phyloP scores from a whole-genome alignment of 192 early-diverging fungal species.

The Gryganskiella cystojenkinii region DNA sequence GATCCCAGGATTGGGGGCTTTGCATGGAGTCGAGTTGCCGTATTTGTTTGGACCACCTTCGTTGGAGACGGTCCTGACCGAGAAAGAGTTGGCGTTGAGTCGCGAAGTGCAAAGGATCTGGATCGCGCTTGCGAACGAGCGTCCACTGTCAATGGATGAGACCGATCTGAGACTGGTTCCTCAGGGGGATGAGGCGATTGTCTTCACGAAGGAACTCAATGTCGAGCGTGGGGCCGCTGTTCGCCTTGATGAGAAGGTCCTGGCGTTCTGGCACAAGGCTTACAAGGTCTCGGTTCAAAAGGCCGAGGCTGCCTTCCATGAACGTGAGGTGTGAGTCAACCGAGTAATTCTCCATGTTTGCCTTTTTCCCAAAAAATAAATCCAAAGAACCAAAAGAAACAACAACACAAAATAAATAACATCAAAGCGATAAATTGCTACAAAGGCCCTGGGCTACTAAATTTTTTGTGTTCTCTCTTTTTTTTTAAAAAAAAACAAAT shows the following conservation, averaged over 20 bases:
- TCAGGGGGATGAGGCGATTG: neutral
- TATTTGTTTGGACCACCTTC: constrained; percentile 18
- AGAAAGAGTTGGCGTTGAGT: constrained; percentile 5
- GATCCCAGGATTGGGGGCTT: constrained; percentile 12
- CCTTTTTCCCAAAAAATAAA: too few species aligned
- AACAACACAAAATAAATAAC: too few species aligned
- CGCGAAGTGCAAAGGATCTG: constrained; percentile 25
- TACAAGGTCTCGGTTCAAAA: too few species aligned
- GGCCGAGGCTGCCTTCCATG: too few species aligned
- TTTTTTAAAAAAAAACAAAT: too few species aligned
- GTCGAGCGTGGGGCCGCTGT: neutral
- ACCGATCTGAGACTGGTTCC: neutral
- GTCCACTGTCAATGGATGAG: neutral
- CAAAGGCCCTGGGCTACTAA: too few species aligned
- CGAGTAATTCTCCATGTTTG: too few species aligned
- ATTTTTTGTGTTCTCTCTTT: too few species aligned
- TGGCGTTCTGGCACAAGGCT: neutral
- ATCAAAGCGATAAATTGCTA: too few species aligned
- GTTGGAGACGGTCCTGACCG: constrained; percentile 2
- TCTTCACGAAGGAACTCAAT: neutral
- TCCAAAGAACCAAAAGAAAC: too few species aligned
- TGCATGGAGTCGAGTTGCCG: constrained; percentile 27
- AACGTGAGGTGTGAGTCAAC: too few species aligned
- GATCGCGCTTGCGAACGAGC: constrained; percentile 24
- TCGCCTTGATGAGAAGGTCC: neutral